Evolutionary conservation across 345 rosid species (phyloP), one percentile per base, ranked within the genome.

Genomic region (Bretschneidera sinensis): DNA sequence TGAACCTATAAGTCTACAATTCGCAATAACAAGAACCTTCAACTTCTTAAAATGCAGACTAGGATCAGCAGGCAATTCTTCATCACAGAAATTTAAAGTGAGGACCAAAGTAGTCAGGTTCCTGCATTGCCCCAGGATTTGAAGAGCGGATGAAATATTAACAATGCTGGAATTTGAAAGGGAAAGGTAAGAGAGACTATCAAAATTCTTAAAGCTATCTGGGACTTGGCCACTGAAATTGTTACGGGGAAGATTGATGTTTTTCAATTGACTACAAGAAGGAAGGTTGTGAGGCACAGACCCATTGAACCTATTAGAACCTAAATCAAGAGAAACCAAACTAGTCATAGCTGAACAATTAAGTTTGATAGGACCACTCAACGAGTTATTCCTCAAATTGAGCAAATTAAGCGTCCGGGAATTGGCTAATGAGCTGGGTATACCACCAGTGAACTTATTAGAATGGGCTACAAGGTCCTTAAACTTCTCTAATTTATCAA

Each of bases 371-470:
- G 47, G 53, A 69, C 92, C 97, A 3, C 28, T 67, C 62, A 90
- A 64, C 0, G 92, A 82, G 57, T 90, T 90, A 68, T 90, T 90
- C 79, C 92, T 72, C 70, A 87, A 60, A 69, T 82, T 85, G 48
- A 91, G 84, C 57, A 78, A 66, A 54, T 58, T 73, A 67, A 91
- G 71, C 8, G 69, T 59, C 2, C 68, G 65, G 2, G 91, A 84
- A 70, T 74, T 82, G 23, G 86, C 76, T 67, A 91, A 62, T 19
- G 95, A 75, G 24, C 2, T 16, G n/a, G 97, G 97, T 52, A 90
- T 75, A 2, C 72, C 58, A 48, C 95, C 90, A 11, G 2, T 51
- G 67, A 89, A 85, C 0, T 9, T 17, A 65, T 90, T 90, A n/a
- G 81, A 69, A 59, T 78, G 67, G 13, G 76, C 91, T 18, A 77